Base-by-base conservation (phyloP, 768 basidiomycete genomes). In the Leccinum longicurvipes region DNA sequence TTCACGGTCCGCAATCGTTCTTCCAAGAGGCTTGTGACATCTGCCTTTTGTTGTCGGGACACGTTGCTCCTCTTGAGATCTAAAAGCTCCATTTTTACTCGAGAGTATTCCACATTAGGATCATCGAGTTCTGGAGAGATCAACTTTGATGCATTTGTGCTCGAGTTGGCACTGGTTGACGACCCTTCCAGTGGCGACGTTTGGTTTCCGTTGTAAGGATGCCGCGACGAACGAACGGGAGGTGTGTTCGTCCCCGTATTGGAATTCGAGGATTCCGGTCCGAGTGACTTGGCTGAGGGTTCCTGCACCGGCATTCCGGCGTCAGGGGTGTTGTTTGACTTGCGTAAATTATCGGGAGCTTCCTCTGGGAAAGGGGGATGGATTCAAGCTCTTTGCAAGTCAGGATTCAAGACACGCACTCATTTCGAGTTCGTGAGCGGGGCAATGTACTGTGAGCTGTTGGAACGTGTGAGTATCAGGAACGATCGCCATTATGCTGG, bases 381-480 rank as follows among this genome's bases (percentile, higher is more conserved):
- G 45, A 48, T 48, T 63, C 36, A 60, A 24, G 12, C 5, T 46
- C 23, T 47, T 19, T 11, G 23, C 3, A 50, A 12, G 12, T 31
- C 46, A 12, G n/a, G 25, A 44, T 28, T 47, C 24, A n/a, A 42
- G 42, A 47, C 25, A 61, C 67, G 31, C 51, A 69, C 68, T 68
- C 6, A 72, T 73, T 47, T 71, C 72, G 2, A 89, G 71, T 59
- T 89, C 87, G 42, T 80, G 79, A 54, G 84, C 80, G 10, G 80
- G 65, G 65, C 84, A 87, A 68, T 86, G 80, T 6, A 85, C 61
- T 67, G 79, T 82, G 32, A 93, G 76, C 92, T 93, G 23, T 41
- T 28, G 17, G 19, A 27, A 39, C 23, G n/a, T 21, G 17, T 68
- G 44, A 62, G 60, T 9, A 44, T 29, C 51, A 36, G 47, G 31